phyloP scores from a whole-genome alignment of 1,284 basidiomycete species.

The Moesziomyces sp. region DNA sequence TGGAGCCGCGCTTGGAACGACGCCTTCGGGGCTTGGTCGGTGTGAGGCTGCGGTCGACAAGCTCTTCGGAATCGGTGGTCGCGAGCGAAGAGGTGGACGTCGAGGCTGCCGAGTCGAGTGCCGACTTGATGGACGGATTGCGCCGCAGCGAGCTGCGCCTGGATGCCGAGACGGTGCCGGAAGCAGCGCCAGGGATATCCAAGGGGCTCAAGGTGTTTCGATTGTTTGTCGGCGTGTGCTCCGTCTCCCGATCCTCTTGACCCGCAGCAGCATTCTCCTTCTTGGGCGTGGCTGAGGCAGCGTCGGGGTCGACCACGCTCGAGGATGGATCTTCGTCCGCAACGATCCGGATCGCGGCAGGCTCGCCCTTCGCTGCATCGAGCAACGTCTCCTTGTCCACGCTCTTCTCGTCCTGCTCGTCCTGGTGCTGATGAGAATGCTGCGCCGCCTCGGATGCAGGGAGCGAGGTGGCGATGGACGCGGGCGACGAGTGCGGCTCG shows the following conservation, averaged over 20 bases:
- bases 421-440: conserved; percentile 4
- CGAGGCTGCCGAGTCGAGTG: conserved; percentile 3
- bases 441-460: not conserved
- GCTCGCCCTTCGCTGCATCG: conserved; percentile 38
- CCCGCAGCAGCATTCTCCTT: conserved; percentile 5
- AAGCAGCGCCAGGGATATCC: conserved; percentile 8
- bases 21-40: conserved; percentile 13
- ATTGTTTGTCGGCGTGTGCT: conserved; percentile 7
- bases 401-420: conserved; percentile 16
- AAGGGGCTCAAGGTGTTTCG: conserved; percentile 4
- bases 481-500: conserved; percentile 8
- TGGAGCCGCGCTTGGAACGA: conserved; percentile 15
- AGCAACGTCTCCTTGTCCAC: conserved; percentile 39
- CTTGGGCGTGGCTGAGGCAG: conserved; percentile 20
- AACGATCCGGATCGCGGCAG: conserved; percentile 27
- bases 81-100: conserved; percentile 27
- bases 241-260: not conserved
- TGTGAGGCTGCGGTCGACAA: conserved; percentile 26
- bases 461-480: conserved; percentile 3
- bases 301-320: conserved; percentile 25
- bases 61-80: conserved; percentile 25
- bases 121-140: conserved; percentile 1
- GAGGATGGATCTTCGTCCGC: conserved; percentile 28
- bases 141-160: conserved; percentile 19
- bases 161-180: conserved; percentile 16